Conservation (phyloP, 163 green algal species). For the Chlorella variabilis region DNA sequence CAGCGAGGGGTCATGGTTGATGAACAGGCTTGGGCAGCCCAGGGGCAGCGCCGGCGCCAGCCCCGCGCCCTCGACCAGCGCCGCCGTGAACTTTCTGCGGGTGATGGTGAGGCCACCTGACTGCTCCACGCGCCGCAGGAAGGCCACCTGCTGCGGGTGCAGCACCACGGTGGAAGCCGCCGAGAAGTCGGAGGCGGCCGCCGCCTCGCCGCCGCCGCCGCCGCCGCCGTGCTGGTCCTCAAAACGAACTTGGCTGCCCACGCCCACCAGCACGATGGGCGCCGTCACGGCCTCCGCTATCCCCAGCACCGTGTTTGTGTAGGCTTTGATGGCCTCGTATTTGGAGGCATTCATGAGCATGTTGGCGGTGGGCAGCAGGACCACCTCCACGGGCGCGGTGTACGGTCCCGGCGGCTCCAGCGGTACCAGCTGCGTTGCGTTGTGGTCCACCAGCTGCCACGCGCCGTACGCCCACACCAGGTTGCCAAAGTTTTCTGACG, state of each 20-base stretch:
- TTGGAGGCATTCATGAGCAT: neutral
- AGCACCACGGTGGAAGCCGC: neutral
- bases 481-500: neutral
- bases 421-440: neutral
- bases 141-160: neutral
- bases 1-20: neutral
- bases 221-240: neutral
- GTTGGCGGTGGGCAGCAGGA: constrained; percentile 1
- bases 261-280: neutral
- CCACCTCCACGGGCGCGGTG: neutral
- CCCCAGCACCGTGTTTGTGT: neutral
- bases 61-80: neutral
- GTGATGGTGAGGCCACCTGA: neutral
- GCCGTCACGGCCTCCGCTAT: neutral
- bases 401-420: neutral
- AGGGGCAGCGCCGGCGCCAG: neutral
- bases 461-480: neutral
- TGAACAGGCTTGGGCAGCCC: neutral
- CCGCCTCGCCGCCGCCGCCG: neutral
- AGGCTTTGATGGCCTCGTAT: neutral
- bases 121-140: neutral
- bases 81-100: neutral
- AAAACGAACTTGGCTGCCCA: neutral
- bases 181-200: neutral
- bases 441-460: neutral